These are phyloP conservation scores for Sistotremastrum niveocremeum DNA, from an alignment of 768 basidiomycete genomes.

Conservation along the genomic window DNA sequence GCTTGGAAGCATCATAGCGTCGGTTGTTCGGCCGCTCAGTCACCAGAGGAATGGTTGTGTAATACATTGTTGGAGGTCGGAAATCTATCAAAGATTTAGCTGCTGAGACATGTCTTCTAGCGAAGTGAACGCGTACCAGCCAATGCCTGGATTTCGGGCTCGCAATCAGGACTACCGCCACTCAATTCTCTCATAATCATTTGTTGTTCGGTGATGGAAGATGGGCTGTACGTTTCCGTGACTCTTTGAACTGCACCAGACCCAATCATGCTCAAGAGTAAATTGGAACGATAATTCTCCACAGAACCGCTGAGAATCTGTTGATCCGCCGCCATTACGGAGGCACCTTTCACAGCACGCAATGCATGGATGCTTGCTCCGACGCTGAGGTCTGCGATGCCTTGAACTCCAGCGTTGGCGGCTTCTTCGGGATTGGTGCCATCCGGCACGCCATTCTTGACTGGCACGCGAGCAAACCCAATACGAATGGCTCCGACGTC, in stretches of 20 bases:
- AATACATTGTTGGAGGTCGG: slow-evolving; percentile 89
- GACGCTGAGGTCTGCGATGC: slow-evolving; percentile 73
- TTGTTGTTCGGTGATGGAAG: slow-evolving; percentile 84
- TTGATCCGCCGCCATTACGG: slow-evolving; percentile 83
- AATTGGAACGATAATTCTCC: slow-evolving; percentile 90
- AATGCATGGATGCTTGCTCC: slow-evolving; percentile 83
- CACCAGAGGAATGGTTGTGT: slow-evolving; percentile 85
- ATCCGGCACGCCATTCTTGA: slow-evolving; percentile 68
- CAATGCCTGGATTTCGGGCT: slow-evolving; percentile 73
- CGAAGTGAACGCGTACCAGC: slow-evolving; percentile 48
- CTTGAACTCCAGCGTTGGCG: slow-evolving; percentile 55
- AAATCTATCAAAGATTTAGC: slow-evolving; percentile 45
- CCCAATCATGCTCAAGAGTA: slow-evolving; percentile 79
- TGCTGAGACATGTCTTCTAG: neutral
- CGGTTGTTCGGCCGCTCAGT: slow-evolving; percentile 75
- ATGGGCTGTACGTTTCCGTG: slow-evolving; percentile 46
- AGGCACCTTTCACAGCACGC: slow-evolving; percentile 81
- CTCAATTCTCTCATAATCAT: slow-evolving; percentile 94
- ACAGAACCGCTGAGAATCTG: slow-evolving; percentile 85
- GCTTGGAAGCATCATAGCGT: slow-evolving; percentile 85
- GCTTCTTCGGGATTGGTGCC: slow-evolving; percentile 47
- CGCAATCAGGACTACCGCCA: slow-evolving; percentile 60
- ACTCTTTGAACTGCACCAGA: slow-evolving; percentile 44
- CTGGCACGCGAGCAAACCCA: slow-evolving; percentile 92
- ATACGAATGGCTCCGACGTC: slow-evolving; percentile 96